These are phyloP conservation scores for Podospora conica DNA, from an alignment of 495 filamentous ascomycete genomes.

Conservation along the genomic window DNA sequence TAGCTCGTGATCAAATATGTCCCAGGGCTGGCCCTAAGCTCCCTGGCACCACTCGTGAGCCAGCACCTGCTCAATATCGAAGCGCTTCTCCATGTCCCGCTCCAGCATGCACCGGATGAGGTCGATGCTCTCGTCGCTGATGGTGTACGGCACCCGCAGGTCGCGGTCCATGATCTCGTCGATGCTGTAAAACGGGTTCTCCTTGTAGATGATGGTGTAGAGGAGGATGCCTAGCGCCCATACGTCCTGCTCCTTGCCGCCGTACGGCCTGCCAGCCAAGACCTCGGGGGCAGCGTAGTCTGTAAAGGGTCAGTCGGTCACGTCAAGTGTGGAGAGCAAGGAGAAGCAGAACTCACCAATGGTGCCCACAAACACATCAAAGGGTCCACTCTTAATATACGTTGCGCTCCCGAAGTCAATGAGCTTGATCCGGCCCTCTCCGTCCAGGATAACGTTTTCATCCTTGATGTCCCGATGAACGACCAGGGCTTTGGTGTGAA, in stretches of 20 bases:
- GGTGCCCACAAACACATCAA: slow-evolving; percentile 98
- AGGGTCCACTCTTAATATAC: slow-evolving; percentile 96
- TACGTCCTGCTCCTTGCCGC: slow-evolving; percentile 94
- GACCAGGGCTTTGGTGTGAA: slow-evolving; percentile 86
- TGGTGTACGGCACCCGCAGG: slow-evolving; percentile 80
- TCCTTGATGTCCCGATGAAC: slow-evolving; percentile 99
- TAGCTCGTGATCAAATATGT: not conserved
- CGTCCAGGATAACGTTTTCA: slow-evolving; percentile 93
- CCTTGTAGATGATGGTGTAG: slow-evolving; percentile 98
- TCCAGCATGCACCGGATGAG: slow-evolving; percentile 87
- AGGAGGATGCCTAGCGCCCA: slow-evolving; percentile 98
- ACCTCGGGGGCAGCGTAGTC: slow-evolving; percentile 98
- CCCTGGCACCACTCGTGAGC: slow-evolving; percentile 72
- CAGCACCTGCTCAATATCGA: slow-evolving; percentile 76
- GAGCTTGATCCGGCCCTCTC: slow-evolving; percentile 91
- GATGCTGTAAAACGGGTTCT: slow-evolving; percentile 98
- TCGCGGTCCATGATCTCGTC: slow-evolving; percentile 99
- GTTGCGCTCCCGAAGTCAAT: slow-evolving; percentile 98
- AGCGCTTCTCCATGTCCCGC: slow-evolving; percentile 73
- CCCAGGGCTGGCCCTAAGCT: slow-evolving; percentile 13
- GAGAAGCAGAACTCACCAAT: slow-evolving; percentile 64
- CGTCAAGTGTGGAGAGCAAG: not conserved
- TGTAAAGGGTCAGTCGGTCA: slow-evolving; percentile 31
- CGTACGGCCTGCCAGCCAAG: slow-evolving; percentile 85
- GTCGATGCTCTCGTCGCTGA: slow-evolving; percentile 87